Base-by-base conservation (phyloP, 1,284 basidiomycete species). In the Microstroma glucosiphilum region DNA sequence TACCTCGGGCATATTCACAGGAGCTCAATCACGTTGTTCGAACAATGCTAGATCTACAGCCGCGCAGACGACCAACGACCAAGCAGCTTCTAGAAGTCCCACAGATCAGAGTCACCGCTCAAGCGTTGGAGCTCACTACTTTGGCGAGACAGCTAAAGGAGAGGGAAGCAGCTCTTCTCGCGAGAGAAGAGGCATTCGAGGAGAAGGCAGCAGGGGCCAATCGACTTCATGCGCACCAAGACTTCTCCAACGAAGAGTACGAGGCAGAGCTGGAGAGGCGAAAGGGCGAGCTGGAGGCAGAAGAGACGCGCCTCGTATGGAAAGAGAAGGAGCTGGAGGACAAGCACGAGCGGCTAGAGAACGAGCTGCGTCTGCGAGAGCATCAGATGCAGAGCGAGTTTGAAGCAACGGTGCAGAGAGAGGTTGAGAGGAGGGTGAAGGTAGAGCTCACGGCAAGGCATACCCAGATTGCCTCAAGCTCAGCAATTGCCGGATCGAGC, bases 1-100 rank as follows among this genome's bases (percentile, higher is more conserved):
- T 94, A 58, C 91, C 91, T 0, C 84, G 87, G 68, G 86, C 86
- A 2, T 93, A 93, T 76, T 90, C 89, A 15, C 85, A 86, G 61
- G 82, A 86, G 1, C 80, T 92, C 37, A 83, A 84, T 6, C 82
- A 83, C n/a, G 83, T 88, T 61, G 91, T 93, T 74, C 90, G 89
- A 76, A 83, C 87, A 0, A 93, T 93, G 91, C 80, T 93, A 23
- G 54, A 63, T 40, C 57, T 70, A 25, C 59, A 66, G 40, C 89
- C 89, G 6, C 88, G 88, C 1, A 88, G 89, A 85, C 85, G 89
- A 48, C 90, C 89, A 1, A 90, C 89, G 0, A 88, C 89, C 0
- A 83, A 85, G 9, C 88, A 90, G 76, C 83, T 91, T 7, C 83
- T 91, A 9, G 86, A 88, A 70, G 86, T 89, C 66, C 89, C 90